A percentile compares a stretch with the other conserved stretches of the same genome.
phyloP scores from a whole-genome alignment of 2,329 filamentous ascomycete species.

The Pestalotiopsis sp. region DNA sequence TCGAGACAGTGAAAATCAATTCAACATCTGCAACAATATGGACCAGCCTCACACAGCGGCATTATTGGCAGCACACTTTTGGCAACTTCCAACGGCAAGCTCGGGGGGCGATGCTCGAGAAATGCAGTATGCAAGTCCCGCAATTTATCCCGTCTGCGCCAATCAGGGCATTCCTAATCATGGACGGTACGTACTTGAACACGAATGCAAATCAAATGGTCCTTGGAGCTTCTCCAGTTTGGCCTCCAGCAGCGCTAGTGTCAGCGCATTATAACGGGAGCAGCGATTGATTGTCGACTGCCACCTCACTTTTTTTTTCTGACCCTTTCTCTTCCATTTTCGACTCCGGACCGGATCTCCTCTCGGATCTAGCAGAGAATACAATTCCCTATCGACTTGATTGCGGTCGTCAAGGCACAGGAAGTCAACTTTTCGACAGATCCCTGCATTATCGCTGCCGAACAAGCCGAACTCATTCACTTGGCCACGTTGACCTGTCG shows the following conservation, averaged over 20 bases:
- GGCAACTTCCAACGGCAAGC: not conserved
- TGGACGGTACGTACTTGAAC: not conserved
- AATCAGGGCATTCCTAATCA: not conserved
- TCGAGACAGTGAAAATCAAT: no score
- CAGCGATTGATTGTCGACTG: not conserved
- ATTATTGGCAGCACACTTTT: not conserved
- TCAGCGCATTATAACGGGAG: not conserved
- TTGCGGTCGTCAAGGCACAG: not conserved
- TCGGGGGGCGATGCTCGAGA: not conserved
- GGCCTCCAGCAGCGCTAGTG: not conserved
- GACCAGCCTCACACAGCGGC: no score
- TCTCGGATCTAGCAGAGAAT: not conserved
- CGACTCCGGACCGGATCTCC: not conserved
- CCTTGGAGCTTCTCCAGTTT: not conserved
- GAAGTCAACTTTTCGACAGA: not conserved
- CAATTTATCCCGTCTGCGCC: not conserved
- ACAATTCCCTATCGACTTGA: not conserved
- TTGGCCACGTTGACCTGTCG: slow-evolving; percentile 4
- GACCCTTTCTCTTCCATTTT: not conserved
- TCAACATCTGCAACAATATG: no score
- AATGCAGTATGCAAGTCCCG: not conserved
- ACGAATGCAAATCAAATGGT: not conserved
- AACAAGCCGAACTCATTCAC: not conserved
- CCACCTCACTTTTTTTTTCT: not conserved
- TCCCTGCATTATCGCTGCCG: not conserved